Evolutionary conservation across 768 basidiomycete species (phyloP), one percentile per base, ranked within the genome.

Genomic region (Kwoniella bestiolae): DNA sequence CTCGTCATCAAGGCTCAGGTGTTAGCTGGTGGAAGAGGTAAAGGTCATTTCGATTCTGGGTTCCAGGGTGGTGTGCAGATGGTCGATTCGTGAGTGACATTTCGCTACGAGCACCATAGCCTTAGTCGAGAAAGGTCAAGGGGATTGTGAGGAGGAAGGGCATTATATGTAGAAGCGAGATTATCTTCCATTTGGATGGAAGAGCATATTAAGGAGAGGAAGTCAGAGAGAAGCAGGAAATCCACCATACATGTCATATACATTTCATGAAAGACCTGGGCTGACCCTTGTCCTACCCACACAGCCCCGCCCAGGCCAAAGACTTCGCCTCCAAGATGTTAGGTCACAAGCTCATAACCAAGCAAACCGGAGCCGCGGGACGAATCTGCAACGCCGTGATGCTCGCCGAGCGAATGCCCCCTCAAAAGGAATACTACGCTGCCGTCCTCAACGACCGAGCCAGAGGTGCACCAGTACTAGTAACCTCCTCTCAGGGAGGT

Each of bases 1-100:
- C 88, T 95, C 57, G 95, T 99, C 34, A 94, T 99, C 83, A 98
- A 98, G 83, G 96, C 96, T 41, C 96, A 99, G 82, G 96, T 99
- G 6, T 89, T 99, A 60, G 96, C 96, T 70, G 96, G 96, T 75
- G 96, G 96, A 69, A 89, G 96, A 78, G 96, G 96, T 74, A 98
- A 98, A 86, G 96, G 96, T 41, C 89, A 90, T 74, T 99, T 99
- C 75, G 88, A 93, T 83, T 78, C 77, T 60, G 96, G 96, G 18
- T 88, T 98, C 81, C 90, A 97, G 82, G 96, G 96, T 63, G 96
- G 96, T 83, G 96, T 99, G 5, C 95, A 98, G 80, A 87, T 91
- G 86, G 86, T 97, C 59, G 86, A 91, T 79, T 90, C 86, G 95
- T 94, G 69, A 46, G 82, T 78, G 14, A 6, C 16, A 11, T 55